A percentile compares a stretch with the other conserved stretches of the same genome.
These are phyloP conservation scores for Colletotrichum noveboracense DNA, from an alignment of 2,329 filamentous ascomycete genomes.

Conservation along the genomic window DNA sequence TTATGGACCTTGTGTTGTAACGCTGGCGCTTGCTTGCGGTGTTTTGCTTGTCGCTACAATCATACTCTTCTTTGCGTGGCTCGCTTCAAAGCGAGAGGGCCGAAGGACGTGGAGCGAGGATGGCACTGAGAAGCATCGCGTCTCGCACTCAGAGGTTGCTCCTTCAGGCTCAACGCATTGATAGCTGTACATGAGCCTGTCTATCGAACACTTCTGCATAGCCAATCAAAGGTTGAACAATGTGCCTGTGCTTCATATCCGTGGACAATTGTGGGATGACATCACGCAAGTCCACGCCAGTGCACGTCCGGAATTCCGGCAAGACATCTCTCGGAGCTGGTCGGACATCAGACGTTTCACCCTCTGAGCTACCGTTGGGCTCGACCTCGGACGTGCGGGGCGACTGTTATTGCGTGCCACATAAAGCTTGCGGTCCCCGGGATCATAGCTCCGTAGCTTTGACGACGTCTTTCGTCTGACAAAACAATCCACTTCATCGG, in stretches of 20 bases:
- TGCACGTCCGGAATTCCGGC: neutral
- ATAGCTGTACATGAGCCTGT: neutral
- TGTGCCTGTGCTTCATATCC: neutral
- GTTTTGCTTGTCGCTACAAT: neutral
- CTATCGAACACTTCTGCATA: neutral
- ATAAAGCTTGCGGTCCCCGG: neutral
- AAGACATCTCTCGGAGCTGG: neutral
- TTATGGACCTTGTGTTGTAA: neutral
- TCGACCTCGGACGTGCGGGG: slow-evolving; percentile 2
- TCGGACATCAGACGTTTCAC: slow-evolving; percentile 18
- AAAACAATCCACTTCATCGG: neutral
- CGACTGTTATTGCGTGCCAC: neutral
- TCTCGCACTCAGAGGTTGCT: neutral
- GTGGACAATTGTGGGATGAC: neutral
- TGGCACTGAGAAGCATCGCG: neutral
- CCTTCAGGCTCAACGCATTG: neutral
- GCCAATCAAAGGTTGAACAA: neutral
- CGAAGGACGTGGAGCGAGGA: neutral
- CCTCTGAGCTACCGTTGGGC: neutral
- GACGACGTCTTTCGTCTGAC: neutral
- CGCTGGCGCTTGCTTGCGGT: neutral
- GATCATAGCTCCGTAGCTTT: neutral
- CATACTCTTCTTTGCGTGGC: neutral
- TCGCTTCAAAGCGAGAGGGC: neutral
- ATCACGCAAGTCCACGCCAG: neutral